Percentiles rank a stretch among this genome's conserved stretches.
phyloP scores from a whole-genome alignment of 192 early-diverging fungal species.

The Entophlyctis helioformis region DNA sequence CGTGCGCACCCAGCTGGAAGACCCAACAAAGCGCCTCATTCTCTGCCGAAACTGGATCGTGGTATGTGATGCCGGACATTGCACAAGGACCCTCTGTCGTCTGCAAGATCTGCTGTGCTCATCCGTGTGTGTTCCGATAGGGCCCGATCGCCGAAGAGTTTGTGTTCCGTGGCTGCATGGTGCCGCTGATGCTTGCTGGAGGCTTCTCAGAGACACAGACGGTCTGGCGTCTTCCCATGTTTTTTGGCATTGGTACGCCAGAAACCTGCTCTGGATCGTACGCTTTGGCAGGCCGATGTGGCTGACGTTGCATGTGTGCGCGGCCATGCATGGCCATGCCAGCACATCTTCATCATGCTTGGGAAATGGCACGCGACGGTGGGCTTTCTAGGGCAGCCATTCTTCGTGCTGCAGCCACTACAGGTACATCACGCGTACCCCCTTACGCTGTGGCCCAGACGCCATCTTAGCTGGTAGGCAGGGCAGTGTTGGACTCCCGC shows the following conservation, averaged over 20 bases:
- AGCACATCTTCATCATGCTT: conserved; percentile 64
- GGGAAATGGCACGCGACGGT: conserved; percentile 32
- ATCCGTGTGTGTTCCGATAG: conserved; percentile 12
- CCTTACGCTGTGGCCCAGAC: background rate
- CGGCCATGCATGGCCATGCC: background rate
- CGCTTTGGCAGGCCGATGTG: background rate
- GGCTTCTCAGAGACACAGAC: conserved; percentile 16
- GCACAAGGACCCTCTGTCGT: background rate
- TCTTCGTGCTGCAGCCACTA: conserved; percentile 16
- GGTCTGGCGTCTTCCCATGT: conserved; percentile 48
- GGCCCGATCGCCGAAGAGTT: conserved; percentile 64
- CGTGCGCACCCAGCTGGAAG: too few species aligned
- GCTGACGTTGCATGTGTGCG: background rate
- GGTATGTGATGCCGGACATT: conserved; percentile 13
- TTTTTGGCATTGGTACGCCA: conserved; percentile 61
- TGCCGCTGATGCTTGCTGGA: conserved; percentile 32
- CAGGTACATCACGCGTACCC: background rate
- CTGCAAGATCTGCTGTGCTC: background rate
- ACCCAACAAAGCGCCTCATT: conserved; percentile 6
- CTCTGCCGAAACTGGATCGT: conserved; percentile 24
- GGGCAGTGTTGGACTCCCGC: background rate
- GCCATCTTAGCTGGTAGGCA: background rate
- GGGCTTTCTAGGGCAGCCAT: conserved; percentile 24
- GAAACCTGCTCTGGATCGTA: background rate
- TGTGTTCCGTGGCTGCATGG: conserved; percentile 60